phyloP scores from a whole-genome alignment of 495 filamentous ascomycete genomes.

The Aspergillus funiculosus region DNA sequence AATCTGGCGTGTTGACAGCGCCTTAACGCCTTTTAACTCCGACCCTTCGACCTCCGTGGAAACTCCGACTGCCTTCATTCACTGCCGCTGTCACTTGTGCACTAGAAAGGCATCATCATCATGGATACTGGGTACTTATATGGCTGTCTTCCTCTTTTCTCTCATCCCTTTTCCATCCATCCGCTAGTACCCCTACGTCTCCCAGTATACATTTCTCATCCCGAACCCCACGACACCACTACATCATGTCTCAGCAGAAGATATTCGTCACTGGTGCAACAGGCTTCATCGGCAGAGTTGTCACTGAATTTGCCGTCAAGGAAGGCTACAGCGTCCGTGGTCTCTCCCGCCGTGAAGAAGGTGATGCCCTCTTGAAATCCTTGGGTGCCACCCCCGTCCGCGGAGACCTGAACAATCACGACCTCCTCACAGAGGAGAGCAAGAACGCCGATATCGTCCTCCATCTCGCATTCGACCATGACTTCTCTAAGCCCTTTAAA shows the following conservation, averaged over 20 bases:
- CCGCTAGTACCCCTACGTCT: too few species aligned
- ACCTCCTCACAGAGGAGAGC: slow-evolving; percentile 31
- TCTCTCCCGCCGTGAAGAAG: slow-evolving; percentile 35
- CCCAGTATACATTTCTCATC: too few species aligned
- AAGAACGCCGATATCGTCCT: slow-evolving; percentile 36
- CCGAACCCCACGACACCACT: too few species aligned
- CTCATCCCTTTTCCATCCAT: too few species aligned
- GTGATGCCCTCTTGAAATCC: slow-evolving; percentile 23
- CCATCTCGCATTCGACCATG: slow-evolving; percentile 43
- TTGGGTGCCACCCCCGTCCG: slow-evolving; percentile 30
- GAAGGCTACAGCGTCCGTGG: slow-evolving; percentile 38
- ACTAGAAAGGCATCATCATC: too few species aligned
- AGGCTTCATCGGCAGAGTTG: slow-evolving; percentile 41
- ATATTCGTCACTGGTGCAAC: slow-evolving; percentile 47
- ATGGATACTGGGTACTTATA: too few species aligned
- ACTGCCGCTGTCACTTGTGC: too few species aligned
- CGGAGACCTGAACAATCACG: slow-evolving; percentile 35
- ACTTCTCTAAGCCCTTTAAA: slow-evolving; percentile 33
- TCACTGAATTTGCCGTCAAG: slow-evolving; percentile 36
- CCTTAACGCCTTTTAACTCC: too few species aligned
- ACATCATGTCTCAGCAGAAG: slow-evolving; percentile 9
- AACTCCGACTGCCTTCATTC: too few species aligned
- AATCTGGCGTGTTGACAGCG: too few species aligned
- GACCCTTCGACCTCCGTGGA: too few species aligned
- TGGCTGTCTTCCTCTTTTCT: too few species aligned